phyloP scores from a whole-genome alignment of 2,329 filamentous ascomycete genomes.

The Trichoderma aggressivum region DNA sequence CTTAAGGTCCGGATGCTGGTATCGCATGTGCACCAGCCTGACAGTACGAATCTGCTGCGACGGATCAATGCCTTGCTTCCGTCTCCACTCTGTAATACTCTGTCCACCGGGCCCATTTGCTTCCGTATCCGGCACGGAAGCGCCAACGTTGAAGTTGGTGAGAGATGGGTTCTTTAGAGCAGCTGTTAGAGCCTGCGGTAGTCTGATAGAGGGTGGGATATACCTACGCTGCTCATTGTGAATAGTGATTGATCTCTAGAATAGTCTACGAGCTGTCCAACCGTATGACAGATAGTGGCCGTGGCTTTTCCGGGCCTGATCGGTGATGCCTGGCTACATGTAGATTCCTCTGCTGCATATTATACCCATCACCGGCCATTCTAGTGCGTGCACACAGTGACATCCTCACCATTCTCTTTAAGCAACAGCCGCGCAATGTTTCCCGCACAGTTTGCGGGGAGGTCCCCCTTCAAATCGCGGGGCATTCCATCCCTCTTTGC shows the following conservation, averaged over 20 bases:
- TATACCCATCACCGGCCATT: neutral
- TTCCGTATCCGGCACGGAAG: slow-evolving; percentile 10
- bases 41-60: slow-evolving; percentile 12
- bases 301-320: neutral
- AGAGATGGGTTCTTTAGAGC: neutral
- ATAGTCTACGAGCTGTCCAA: neutral
- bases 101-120: slow-evolving; percentile 2
- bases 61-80: slow-evolving; percentile 2
- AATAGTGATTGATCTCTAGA: neutral
- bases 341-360: neutral
- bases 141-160: neutral
- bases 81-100: slow-evolving; percentile 5
- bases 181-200: neutral
- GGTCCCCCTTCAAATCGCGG: neutral
- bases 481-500: neutral
- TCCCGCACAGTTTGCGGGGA: neutral
- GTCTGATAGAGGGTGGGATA: neutral
- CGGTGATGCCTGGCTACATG: neutral
- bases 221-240: neutral
- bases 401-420: neutral
- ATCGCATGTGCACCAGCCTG: slow-evolving; percentile 19
- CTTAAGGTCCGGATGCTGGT: slow-evolving; percentile 21
- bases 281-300: neutral
- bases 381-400: neutral
- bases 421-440: neutral